These are phyloP conservation scores for Coprinopsis strossmayeri DNA, from an alignment of 768 basidiomycete genomes.

Conservation along the genomic window DNA sequence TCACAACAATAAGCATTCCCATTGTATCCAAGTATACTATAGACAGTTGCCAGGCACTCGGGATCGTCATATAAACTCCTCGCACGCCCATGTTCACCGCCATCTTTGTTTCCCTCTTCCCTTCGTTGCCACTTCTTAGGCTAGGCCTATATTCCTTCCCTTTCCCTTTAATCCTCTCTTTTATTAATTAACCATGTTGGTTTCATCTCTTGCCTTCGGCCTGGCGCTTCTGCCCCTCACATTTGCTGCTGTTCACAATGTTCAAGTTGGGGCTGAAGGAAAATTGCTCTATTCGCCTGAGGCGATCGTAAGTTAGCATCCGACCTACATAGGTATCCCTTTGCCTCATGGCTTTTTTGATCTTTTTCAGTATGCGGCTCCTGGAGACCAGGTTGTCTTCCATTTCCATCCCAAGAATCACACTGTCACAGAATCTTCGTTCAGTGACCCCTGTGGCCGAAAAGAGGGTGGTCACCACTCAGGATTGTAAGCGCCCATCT, in stretches of 20 bases:
- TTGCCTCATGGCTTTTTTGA: background rate
- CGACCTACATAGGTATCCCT: background rate
- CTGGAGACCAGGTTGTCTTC: constrained; percentile 57
- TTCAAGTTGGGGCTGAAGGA: constrained; percentile 44
- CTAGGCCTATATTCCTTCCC: constrained; percentile 17
- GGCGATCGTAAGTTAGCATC: constrained; percentile 36
- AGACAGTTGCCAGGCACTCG: constrained; percentile 4
- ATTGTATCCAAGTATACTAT: too few relatives aligned
- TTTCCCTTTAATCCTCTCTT: constrained; percentile 23
- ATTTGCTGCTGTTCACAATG: constrained; percentile 42
- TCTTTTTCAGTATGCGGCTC: constrained; percentile 29
- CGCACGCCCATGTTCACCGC: constrained; percentile 2
- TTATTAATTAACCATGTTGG: constrained; percentile 27
- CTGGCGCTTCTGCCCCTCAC: constrained; percentile 45
- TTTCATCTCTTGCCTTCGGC: constrained; percentile 37
- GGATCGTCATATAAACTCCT: background rate
- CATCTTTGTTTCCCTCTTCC: constrained; percentile 22
- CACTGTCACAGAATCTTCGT: constrained; percentile 45
- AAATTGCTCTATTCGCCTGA: constrained; percentile 40
- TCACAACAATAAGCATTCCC: too few relatives aligned
- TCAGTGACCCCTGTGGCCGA: constrained; percentile 45
- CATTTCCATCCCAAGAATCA: constrained; percentile 55
- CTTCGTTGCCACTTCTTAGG: constrained; percentile 17
- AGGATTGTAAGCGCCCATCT: constrained; percentile 41
- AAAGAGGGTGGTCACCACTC: constrained; percentile 49